phyloP scores from a whole-genome alignment of 169 alveolate genomes.

The Plasmodium malariae region DNA sequence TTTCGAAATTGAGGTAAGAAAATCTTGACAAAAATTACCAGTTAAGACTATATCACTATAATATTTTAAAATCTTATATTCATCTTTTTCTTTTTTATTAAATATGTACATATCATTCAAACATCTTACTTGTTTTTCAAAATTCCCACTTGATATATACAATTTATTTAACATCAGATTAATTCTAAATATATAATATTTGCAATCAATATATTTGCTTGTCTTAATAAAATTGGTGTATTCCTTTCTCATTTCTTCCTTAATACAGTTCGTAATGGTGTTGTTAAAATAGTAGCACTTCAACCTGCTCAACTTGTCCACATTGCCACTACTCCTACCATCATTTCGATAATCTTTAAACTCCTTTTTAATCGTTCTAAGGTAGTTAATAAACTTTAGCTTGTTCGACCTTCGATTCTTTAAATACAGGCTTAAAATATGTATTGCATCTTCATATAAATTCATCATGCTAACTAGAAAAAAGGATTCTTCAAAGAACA shows the following conservation, averaged over 20 bases:
- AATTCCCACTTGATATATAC: slow-evolving; percentile 62
- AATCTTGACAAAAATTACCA: slow-evolving; percentile 50
- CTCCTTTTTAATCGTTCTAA: slow-evolving; percentile 46
- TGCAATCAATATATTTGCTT: slow-evolving; percentile 46
- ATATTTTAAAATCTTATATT: slow-evolving; percentile 55
- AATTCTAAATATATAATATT: slow-evolving; percentile 41
- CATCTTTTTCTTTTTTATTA: slow-evolving; percentile 66
- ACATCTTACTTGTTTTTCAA: slow-evolving; percentile 52
- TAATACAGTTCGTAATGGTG: slow-evolving; percentile 21
- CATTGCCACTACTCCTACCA: too few species aligned
- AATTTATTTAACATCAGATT: slow-evolving; percentile 32
- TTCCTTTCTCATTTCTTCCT: slow-evolving; percentile 40
- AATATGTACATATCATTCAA: slow-evolving; percentile 28
- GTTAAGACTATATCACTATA: slow-evolving; percentile 52
- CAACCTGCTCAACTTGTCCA: background rate
- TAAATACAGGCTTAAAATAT: slow-evolving; percentile 44
- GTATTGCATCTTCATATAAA: slow-evolving; percentile 62
- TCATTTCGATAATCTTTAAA: slow-evolving; percentile 11
- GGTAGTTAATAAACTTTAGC: slow-evolving; percentile 35
- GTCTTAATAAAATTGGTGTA: slow-evolving; percentile 13
- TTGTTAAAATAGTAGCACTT: slow-evolving; percentile 38
- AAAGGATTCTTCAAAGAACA: slow-evolving; percentile 68
- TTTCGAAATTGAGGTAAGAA: slow-evolving; percentile 45
- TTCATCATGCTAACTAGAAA: slow-evolving; percentile 70
- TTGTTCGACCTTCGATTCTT: slow-evolving; percentile 36